Conservation (phyloP, 441 rosid genomes). For the Corymbia calophylla region DNA sequence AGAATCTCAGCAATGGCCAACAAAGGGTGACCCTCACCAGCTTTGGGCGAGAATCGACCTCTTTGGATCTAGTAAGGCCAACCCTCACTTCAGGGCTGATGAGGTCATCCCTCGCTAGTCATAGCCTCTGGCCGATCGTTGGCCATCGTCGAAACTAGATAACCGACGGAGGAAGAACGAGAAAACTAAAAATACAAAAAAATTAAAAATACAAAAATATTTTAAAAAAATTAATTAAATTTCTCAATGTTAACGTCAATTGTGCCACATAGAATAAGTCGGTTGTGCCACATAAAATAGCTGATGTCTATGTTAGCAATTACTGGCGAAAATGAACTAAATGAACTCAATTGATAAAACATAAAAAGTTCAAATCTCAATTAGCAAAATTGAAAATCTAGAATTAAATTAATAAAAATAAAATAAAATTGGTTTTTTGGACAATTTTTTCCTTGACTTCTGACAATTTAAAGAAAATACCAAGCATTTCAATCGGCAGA, state of each 20-base stretch:
- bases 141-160: no score
- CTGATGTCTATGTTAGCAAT: rapidly evolving
- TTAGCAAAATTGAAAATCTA: rapidly evolving
- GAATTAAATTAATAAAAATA: no score
- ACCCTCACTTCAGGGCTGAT: background rate
- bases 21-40: no score
- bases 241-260: rapidly evolving
- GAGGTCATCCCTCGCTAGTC: background rate
- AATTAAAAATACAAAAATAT: no score
- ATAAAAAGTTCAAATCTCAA: background rate
- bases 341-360: no score
- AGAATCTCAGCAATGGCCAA: no score
- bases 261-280: rapidly evolving
- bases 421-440: background rate
- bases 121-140: background rate
- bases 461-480: background rate
- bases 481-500: background rate
- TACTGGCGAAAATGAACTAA: rapidly evolving
- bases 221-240: no score
- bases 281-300: rapidly evolving
- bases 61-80: rapidly evolving
- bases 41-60: background rate
- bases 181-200: background rate
- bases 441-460: background rate
- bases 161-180: no score